Percentiles rank a stretch among this genome's conserved stretches.
These are phyloP conservation scores for Haplosporangium sp. DNA, from an alignment of 371 early-diverging fungal species.

Conservation along the genomic window DNA sequence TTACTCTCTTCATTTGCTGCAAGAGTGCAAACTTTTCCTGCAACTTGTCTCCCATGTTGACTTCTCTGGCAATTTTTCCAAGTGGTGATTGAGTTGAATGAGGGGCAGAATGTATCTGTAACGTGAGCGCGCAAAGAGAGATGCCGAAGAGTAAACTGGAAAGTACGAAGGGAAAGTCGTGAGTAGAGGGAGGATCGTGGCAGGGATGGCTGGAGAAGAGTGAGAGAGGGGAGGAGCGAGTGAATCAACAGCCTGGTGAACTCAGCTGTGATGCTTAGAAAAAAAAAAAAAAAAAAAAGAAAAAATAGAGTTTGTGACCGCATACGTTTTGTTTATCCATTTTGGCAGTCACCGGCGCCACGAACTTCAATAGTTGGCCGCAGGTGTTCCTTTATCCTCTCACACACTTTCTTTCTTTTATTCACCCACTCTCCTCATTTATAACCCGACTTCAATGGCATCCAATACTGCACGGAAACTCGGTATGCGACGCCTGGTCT, in stretches of 20 bases:
- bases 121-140: not conserved
- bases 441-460: not conserved
- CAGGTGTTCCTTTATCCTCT: not conserved
- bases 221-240: not conserved
- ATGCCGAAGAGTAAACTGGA: not conserved
- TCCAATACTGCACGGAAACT: not conserved
- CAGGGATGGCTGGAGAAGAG: not conserved
- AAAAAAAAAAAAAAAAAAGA: conserved; percentile 20
- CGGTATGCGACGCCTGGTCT: not conserved
- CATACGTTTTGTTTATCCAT: not conserved
- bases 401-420: not conserved
- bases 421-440: not conserved
- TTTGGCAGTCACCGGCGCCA: conserved; percentile 2
- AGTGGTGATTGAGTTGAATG: not conserved
- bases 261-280: not conserved
- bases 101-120: too few species aligned
- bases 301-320: not conserved
- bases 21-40: conserved; percentile 55
- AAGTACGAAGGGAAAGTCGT: not conserved
- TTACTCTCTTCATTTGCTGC: conserved; percentile 53
- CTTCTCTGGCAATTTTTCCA: not conserved
- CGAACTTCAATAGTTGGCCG: not conserved
- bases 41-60: conserved; percentile 39
- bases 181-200: not conserved
- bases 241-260: too few species aligned